Percentiles rank a stretch among this genome's conserved stretches.
Evolutionary conservation across 345 rosid genomes (phyloP).

Genomic region (Pelargonium nanum): DNA sequence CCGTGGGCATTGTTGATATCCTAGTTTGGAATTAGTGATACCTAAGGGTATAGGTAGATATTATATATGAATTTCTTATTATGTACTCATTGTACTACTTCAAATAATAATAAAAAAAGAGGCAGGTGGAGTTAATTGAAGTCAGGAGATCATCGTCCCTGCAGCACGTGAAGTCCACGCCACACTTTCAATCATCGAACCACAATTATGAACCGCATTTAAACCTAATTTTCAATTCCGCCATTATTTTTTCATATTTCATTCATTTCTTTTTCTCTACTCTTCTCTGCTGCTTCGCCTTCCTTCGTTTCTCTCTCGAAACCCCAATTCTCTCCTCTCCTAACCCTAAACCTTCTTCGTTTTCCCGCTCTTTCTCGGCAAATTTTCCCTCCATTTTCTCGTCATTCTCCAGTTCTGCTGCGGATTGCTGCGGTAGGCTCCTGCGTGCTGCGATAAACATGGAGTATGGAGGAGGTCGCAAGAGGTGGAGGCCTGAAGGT

Average conservation of each 20-base stretch:
- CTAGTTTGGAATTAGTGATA: too few relatives aligned
- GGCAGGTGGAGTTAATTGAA: too few relatives aligned
- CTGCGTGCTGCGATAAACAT: conserved; percentile 10
- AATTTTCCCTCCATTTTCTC: neutral
- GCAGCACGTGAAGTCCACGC: neutral
- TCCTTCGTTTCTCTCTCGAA: neutral
- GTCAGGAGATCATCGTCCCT: too few relatives aligned
- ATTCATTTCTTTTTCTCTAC: neutral
- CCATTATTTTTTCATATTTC: too few relatives aligned
- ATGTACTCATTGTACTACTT: too few relatives aligned
- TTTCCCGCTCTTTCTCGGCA: neutral
- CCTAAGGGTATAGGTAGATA: too few relatives aligned
- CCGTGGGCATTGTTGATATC: too few relatives aligned
- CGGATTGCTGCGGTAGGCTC: conserved; percentile 11
- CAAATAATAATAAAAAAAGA: too few relatives aligned
- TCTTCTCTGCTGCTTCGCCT: neutral
- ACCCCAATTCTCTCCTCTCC: conserved; percentile 14
- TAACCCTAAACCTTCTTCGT: neutral
- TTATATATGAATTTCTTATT: too few relatives aligned
- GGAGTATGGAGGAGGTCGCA: conserved; percentile 38
- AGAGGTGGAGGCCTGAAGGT: conserved; percentile 39
- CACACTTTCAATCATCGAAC: neutral
- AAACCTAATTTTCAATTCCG: neutral
- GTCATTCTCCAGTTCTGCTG: neutral
- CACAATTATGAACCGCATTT: neutral